A percentile compares a stretch with the other conserved stretches of the same genome.
phyloP scores from a whole-genome alignment of 345 rosid genomes.

The Camelina hispida region DNA sequence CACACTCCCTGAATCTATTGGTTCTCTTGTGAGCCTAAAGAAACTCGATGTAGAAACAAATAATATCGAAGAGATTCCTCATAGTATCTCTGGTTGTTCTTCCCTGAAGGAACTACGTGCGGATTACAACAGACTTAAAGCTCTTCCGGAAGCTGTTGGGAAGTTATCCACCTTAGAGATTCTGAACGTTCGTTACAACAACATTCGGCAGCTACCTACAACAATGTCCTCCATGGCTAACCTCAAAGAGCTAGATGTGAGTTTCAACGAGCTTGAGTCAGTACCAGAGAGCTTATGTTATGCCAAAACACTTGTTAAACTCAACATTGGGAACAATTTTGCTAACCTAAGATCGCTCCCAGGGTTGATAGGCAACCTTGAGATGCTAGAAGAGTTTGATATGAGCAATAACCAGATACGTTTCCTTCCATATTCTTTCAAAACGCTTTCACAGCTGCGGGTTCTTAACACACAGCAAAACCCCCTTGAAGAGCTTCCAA shows the following conservation, averaged over 20 bases:
- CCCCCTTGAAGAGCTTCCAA: conserved; percentile 91
- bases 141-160: conserved; percentile 98
- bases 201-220: conserved; percentile 85
- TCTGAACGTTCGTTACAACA: conserved; percentile 81
- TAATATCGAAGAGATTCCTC: conserved; percentile 86
- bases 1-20: conserved; percentile 68
- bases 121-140: conserved; percentile 92
- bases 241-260: conserved; percentile 85
- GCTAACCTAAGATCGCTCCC: conserved; percentile 84
- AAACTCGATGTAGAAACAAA: conserved; percentile 81
- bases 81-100: conserved; percentile 72
- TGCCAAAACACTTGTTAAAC: conserved; percentile 81
- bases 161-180: conserved; percentile 80
- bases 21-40: conserved; percentile 70
- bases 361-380: conserved; percentile 92
- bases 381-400: conserved; percentile 89
- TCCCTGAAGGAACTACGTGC: conserved; percentile 75
- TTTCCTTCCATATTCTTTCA: conserved; percentile 82
- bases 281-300: conserved; percentile 96
- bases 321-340: conserved; percentile 92
- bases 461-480: conserved; percentile 73
- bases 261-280: conserved; percentile 96
- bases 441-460: conserved; percentile 69
- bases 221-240: conserved; percentile 82
- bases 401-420: conserved; percentile 97